Conservation (phyloP, 2,329 filamentous ascomycete species). For the Sarocladium oryzae region DNA sequence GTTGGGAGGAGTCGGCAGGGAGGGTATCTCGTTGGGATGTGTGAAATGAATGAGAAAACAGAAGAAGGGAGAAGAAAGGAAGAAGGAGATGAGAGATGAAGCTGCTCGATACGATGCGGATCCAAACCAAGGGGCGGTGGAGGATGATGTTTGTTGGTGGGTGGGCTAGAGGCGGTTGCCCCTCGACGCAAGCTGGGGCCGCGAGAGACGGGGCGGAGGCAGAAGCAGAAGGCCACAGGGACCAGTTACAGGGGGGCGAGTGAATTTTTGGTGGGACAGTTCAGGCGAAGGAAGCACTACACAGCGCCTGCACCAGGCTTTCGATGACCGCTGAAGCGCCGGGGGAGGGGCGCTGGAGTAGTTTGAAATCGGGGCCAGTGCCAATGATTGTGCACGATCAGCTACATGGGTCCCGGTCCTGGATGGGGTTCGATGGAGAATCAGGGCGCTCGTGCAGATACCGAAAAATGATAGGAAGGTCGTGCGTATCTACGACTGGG, state of each 20-base stretch:
- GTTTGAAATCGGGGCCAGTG: too few species aligned
- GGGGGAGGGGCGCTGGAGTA: neutral
- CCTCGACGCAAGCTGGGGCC: neutral
- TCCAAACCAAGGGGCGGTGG: conserved; percentile 7
- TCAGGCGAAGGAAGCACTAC: neutral
- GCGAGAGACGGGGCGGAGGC: neutral
- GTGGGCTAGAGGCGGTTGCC: neutral
- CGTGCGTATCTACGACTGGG: too few species aligned
- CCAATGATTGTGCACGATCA: neutral
- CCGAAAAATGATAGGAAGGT: too few species aligned
- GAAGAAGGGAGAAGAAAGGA: neutral
- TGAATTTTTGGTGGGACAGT: conserved; percentile 5
- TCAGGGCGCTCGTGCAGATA: too few species aligned
- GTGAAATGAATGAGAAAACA: conserved; percentile 6
- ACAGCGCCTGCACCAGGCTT: neutral
- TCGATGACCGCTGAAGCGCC: conserved; percentile 1
- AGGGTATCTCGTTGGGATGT: conserved; percentile 11
- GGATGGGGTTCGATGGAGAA: too few species aligned
- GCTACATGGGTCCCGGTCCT: neutral
- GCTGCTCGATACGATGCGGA: conserved; percentile 1
- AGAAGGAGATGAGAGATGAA: conserved; percentile 7
- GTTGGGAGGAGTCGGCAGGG: neutral
- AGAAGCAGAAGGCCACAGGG: too few species aligned
- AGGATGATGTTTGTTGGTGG: too few species aligned
- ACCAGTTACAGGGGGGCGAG: too few species aligned